Conservation (phyloP, 371 early-diverging fungal genomes). For the Mortierella sp. region DNA sequence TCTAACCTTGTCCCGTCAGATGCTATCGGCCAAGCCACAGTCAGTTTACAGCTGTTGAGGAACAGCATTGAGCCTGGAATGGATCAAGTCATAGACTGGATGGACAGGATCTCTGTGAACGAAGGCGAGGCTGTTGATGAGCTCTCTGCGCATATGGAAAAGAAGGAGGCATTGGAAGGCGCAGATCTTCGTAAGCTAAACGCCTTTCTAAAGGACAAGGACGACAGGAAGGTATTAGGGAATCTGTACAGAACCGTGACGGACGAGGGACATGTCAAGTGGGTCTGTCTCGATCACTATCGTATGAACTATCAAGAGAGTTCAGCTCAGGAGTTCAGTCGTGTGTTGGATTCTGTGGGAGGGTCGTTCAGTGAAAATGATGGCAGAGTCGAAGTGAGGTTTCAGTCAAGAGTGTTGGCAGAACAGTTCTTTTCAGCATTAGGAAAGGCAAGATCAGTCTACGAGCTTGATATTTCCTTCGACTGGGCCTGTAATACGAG, state of each 20-base stretch:
- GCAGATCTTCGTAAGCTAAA: slow-evolving; percentile 14
- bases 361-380: background rate
- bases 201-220: slow-evolving; percentile 9
- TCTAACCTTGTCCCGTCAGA: too few relatives aligned
- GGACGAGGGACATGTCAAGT: too few relatives aligned
- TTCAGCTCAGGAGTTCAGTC: background rate
- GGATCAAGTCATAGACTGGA: slow-evolving; percentile 13
- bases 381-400: background rate
- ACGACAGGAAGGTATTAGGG: slow-evolving; percentile 6
- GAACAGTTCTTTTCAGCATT: slow-evolving; percentile 7
- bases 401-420: slow-evolving; percentile 1
- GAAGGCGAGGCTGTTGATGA: slow-evolving; percentile 12
- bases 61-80: slow-evolving; percentile 12
- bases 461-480: slow-evolving; percentile 5
- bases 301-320: slow-evolving; percentile 15
- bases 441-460: slow-evolving; percentile 5
- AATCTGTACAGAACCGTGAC: slow-evolving; percentile 15
- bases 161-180: slow-evolving; percentile 20
- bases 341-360: background rate
- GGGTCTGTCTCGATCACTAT: too few relatives aligned
- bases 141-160: background rate
- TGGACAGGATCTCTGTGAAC: slow-evolving; percentile 12
- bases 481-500: slow-evolving; percentile 10
- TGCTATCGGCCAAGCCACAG: background rate
- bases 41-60: slow-evolving; percentile 2